phyloP scores from a whole-genome alignment of 2,329 filamentous ascomycete species.

The Fusarium tanahbumbuense region DNA sequence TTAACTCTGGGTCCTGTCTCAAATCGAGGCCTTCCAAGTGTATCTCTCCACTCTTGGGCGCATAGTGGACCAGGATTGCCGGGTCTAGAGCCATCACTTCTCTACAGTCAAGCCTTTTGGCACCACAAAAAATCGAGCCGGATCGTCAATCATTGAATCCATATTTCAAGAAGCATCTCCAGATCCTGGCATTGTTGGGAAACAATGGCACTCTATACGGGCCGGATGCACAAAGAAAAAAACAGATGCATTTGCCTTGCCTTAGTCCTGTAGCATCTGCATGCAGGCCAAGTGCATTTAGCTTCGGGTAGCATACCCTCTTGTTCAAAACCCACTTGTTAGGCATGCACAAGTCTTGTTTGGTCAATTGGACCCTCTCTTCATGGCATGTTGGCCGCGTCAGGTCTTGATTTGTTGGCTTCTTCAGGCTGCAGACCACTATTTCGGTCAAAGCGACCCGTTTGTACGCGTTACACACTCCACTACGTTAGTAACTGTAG shows the following conservation, averaged over 20 bases:
- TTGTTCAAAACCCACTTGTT: constrained; percentile 19
- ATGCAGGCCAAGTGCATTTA: constrained; percentile 24
- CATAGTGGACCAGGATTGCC: not conserved
- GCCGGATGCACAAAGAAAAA: constrained; percentile 1
- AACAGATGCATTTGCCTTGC: constrained; percentile 16
- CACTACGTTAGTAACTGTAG: constrained; percentile 18
- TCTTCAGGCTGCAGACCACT: constrained; percentile 28
- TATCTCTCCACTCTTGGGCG: constrained; percentile 29
- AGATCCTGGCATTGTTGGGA: not conserved
- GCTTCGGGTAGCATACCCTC: constrained; percentile 30
- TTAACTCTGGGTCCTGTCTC: constrained; percentile 1
- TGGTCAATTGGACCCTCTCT: constrained; percentile 8
- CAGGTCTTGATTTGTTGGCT: constrained; percentile 24
- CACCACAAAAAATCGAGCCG: constrained; percentile 9
- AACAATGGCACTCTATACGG: constrained; percentile 6
- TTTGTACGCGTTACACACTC: constrained; percentile 19
- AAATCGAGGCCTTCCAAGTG: constrained; percentile 35
- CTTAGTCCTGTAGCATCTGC: constrained; percentile 18
- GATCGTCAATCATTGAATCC: constrained; percentile 15
- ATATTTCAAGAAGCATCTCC: constrained; percentile 4
- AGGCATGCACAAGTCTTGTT: constrained; percentile 30
- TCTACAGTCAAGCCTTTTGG: constrained; percentile 16
- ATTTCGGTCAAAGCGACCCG: constrained; percentile 15
- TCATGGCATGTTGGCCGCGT: constrained; percentile 32
- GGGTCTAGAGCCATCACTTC: not conserved